A percentile compares a stretch with the other conserved stretches of the same genome.
Conservation (phyloP, 306 rosid species). For the Cucumis melo region DNA sequence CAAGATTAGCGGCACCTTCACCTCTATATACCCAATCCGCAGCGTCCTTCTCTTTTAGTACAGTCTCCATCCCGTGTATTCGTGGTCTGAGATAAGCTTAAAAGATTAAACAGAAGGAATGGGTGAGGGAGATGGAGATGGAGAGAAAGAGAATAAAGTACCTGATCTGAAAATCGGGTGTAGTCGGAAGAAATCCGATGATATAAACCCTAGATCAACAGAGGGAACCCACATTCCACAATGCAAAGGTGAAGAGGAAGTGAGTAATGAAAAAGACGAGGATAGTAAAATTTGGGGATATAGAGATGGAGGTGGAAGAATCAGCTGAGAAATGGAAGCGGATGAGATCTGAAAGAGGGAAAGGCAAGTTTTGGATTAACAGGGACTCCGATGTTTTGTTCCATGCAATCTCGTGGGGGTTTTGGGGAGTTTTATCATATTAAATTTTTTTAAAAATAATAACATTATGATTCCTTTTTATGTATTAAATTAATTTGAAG, state of each 20-base stretch:
- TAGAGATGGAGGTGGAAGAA: neutral
- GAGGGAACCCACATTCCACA: neutral
- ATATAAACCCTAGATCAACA: slow-evolving; percentile 4
- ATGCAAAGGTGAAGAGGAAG: neutral
- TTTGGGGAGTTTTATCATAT: slow-evolving; percentile 2
- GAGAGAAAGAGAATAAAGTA: neutral
- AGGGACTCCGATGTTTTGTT: neutral
- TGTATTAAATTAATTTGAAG: too few relatives aligned
- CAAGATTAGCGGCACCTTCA: slow-evolving; percentile 93
- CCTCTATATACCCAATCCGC: slow-evolving; percentile 75
- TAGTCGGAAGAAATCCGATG: neutral
- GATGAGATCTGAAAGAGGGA: slow-evolving; percentile 4
- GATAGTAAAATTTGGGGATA: neutral
- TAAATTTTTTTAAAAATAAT: too few relatives aligned
- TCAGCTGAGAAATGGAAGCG: neutral
- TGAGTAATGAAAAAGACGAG: neutral
- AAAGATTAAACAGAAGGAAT: too few relatives aligned
- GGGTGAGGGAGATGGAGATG: neutral
- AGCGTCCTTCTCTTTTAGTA: slow-evolving; percentile 35
- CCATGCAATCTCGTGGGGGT: neutral
- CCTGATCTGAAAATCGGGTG: neutral
- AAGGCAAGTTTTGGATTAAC: neutral
- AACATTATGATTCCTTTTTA: too few relatives aligned
- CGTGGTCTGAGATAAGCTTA: slow-evolving; percentile 5
- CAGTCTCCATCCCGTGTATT: slow-evolving; percentile 30